These are phyloP conservation scores for Zopfia rhizophila DNA, from an alignment of 2,329 filamentous ascomycete genomes.

Conservation along the genomic window DNA sequence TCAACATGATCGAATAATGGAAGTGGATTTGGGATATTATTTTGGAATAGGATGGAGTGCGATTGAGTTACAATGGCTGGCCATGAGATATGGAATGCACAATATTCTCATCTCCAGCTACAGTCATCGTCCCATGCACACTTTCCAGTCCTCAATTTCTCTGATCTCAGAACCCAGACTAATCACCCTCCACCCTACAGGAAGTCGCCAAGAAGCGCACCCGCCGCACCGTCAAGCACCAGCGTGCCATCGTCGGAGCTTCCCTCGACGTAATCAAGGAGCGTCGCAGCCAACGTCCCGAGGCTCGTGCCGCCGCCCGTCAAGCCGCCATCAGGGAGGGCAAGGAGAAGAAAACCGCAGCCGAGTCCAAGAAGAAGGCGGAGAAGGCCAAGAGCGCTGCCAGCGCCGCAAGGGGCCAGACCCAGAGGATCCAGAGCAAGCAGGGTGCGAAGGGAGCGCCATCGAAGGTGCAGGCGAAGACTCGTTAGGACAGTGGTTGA, in stretches of 20 bases:
- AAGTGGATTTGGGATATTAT: conserved; percentile 13
- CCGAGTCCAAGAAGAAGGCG: conserved; percentile 93
- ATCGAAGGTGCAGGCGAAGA: conserved; percentile 85
- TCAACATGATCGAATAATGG: no score
- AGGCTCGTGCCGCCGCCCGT: conserved; percentile 93
- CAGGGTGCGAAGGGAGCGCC: conserved; percentile 93
- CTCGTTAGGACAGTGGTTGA: conserved; percentile 73
- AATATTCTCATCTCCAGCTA: not conserved
- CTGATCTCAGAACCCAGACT: no score
- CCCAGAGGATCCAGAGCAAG: conserved; percentile 88
- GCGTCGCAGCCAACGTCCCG: conserved; percentile 92
- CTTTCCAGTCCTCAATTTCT: no score
- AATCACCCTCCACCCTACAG: conserved; percentile 63
- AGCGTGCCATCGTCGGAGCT: conserved; percentile 98
- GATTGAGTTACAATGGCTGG: conserved; percentile 9
- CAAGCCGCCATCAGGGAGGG: conserved; percentile 91
- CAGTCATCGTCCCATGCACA: not conserved
- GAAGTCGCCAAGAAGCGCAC: conserved; percentile 99
- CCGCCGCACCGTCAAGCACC: conserved; percentile 96
- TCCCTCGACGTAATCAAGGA: conserved; percentile 99
- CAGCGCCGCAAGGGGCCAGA: conserved; percentile 78
- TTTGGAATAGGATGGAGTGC: conserved; percentile 18
- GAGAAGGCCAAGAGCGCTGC: conserved; percentile 97
- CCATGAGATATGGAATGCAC: not conserved
- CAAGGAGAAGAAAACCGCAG: conserved; percentile 97